These are phyloP conservation scores for Ogataea pilisensis DNA, from an alignment of 805 yeast species.

Conservation along the genomic window DNA sequence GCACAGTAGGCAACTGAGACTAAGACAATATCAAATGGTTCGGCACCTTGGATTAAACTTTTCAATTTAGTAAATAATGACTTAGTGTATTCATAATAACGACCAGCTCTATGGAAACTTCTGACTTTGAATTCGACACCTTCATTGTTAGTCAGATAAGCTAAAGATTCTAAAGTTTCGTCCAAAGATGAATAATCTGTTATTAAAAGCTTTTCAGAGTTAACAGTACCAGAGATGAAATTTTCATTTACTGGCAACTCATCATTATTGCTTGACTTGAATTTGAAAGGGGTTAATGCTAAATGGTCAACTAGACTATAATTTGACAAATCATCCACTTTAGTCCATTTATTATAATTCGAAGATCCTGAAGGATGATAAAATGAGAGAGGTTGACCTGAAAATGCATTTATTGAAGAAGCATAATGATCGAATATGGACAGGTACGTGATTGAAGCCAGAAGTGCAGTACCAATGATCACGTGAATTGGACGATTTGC, in stretches of 20 bases:
- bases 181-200: constrained; percentile 24
- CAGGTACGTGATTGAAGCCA: constrained; percentile 79
- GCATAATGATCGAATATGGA: constrained; percentile 67
- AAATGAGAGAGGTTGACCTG: constrained; percentile 23
- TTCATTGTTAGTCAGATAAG: constrained; percentile 26
- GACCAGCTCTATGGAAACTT: constrained; percentile 51
- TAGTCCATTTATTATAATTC: constrained; percentile 43
- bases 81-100: constrained; percentile 49
- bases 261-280: constrained; percentile 40
- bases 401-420: constrained; percentile 9
- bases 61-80: constrained; percentile 37
- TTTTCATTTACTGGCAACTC: constrained; percentile 38
- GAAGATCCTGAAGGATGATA: constrained; percentile 34
- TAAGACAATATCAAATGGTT: constrained; percentile 76
- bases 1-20: constrained; percentile 79
- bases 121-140: constrained; percentile 61
- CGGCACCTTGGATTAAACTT: constrained; percentile 62
- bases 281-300: constrained; percentile 53
- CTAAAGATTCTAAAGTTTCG: constrained; percentile 20
- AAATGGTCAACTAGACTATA: constrained; percentile 42
- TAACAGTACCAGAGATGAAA: constrained; percentile 36
- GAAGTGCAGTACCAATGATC: constrained; percentile 61
- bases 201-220: constrained; percentile 40
- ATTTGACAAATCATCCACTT: constrained; percentile 38
- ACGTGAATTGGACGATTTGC: constrained; percentile 87